A percentile compares a stretch with the other conserved stretches of the same genome.
Evolutionary conservation across 1,284 basidiomycete species (phyloP).

Genomic region (Ustilago nuda): DNA sequence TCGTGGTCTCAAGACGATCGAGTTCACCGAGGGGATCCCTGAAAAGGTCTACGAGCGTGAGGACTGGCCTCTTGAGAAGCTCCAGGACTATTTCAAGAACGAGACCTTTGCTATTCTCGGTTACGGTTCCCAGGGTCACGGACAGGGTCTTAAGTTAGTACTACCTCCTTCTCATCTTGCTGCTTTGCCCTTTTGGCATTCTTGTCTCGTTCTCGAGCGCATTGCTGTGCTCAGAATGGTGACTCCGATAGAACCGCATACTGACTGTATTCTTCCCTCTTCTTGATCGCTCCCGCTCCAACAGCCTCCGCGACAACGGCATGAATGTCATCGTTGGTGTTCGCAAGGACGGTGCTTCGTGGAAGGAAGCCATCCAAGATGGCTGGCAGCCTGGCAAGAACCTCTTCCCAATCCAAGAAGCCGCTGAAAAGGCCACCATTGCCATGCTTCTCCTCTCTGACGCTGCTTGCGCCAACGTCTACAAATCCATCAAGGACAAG

Average conservation of each 20-base stretch:
- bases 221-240: background rate
- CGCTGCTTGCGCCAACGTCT: conserved; percentile 95
- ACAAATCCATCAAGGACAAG: conserved; percentile 82
- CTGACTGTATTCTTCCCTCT: conserved; percentile 8
- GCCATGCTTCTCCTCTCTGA: conserved; percentile 99
- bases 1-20: conserved; percentile 90
- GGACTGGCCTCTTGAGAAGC: conserved; percentile 97
- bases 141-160: conserved; percentile 86
- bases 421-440: conserved; percentile 93
- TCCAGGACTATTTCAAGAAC: conserved; percentile 97
- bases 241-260: background rate
- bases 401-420: conserved; percentile 98
- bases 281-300: background rate
- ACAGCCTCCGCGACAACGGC: conserved; percentile 91
- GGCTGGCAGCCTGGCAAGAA: conserved; percentile 99
- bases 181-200: background rate
- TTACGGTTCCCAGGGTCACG: conserved; percentile 95
- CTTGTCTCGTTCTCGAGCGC: background rate
- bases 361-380: conserved; percentile 94
- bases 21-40: conserved; percentile 88
- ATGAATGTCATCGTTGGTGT: conserved; percentile 99
- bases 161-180: background rate
- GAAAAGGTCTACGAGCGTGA: conserved; percentile 96
- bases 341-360: conserved; percentile 93
- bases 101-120: conserved; percentile 94